Base-by-base conservation (phyloP, 2,329 filamentous ascomycete species). In the Fusarium sp. region DNA sequence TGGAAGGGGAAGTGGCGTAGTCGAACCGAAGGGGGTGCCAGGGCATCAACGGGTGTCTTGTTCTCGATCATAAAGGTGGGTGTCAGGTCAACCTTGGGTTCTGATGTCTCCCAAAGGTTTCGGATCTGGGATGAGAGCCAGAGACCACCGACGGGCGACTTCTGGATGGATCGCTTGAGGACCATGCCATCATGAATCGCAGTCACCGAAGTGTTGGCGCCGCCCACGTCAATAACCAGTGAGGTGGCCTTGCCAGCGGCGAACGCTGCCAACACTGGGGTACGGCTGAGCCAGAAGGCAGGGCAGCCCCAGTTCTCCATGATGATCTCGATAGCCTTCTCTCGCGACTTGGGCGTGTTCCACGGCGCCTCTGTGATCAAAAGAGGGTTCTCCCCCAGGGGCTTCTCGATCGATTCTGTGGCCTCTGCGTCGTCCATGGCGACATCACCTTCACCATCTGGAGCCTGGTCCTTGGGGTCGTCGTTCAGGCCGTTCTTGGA, bases 291-390 rank as follows among this genome's bases (percentile, higher is more conserved):
- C 89, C 96, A 99, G 83, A 98, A 98, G 6, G 96, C 96, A 20
- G 96, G 96, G 64, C 93, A 93, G 31, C 94, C 95, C 95, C 96
- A 99, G 80, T 91, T 94, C 87, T 99, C 96, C 92, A 99, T 98
- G 68, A 94, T 95, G 72, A 98, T 91, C 85, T 99, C 96, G 78
- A 98, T 96, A 44, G 93, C 92, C 89, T 96, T 97, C 85, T 99
- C 96, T 69, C 97, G 89, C 69, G 93, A 91, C 85, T 98, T 98
- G 49, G 90, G 84, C 29, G 91, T 89, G 83, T 98, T 98, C 95
- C 96, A 98, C 12, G 94, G 93, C 16, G 95, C 93, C 84, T 99
- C 96, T 1, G 94, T 98, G 90, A 99, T 92, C 67, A 99, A 87
- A 69, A 99, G 85, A 9, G 96, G 97, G 82, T 94, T 96, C 82